These are phyloP conservation scores for Punctularia strigosozonata DNA, from an alignment of 768 basidiomycete genomes.

Conservation along the genomic window DNA sequence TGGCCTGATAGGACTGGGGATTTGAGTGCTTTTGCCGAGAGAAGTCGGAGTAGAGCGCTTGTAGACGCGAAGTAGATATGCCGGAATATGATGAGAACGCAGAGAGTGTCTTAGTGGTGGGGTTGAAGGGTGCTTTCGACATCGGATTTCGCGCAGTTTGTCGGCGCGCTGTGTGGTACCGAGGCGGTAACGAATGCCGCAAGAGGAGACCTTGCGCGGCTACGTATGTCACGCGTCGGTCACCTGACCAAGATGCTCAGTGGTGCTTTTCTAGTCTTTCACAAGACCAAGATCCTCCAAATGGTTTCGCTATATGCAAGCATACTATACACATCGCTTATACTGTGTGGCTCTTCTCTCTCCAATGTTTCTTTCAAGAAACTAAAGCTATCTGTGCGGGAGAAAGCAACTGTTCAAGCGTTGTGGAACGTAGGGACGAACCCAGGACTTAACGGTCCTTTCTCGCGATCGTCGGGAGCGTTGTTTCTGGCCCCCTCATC, in stretches of 20 bases:
- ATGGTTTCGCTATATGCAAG: too few species aligned
- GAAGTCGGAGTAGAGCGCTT: conserved; percentile 83
- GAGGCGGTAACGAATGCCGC: background rate
- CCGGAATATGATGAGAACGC: conserved; percentile 34
- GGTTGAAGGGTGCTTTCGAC: background rate
- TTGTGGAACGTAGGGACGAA: too few species aligned
- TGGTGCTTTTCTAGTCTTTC: background rate
- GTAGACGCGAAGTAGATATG: conserved; percentile 41
- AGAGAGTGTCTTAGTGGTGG: conserved; percentile 6
- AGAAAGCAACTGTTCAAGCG: too few species aligned
- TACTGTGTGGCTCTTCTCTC: too few species aligned
- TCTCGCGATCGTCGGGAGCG: too few species aligned
- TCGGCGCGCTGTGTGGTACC: too few species aligned
- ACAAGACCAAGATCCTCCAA: background rate
- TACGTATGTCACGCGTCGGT: background rate
- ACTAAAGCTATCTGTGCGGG: too few species aligned
- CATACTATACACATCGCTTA: too few species aligned
- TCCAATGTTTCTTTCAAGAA: too few species aligned
- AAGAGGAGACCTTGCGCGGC: background rate
- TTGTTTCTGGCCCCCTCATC: too few species aligned
- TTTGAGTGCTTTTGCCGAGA: conserved; percentile 77
- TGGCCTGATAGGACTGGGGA: conserved; percentile 68
- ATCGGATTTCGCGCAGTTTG: too few species aligned
- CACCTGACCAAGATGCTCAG: background rate
- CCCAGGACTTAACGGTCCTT: too few species aligned